Conservation (phyloP, 139 green algal genomes). For the Haematococcus lacustris region DNA sequence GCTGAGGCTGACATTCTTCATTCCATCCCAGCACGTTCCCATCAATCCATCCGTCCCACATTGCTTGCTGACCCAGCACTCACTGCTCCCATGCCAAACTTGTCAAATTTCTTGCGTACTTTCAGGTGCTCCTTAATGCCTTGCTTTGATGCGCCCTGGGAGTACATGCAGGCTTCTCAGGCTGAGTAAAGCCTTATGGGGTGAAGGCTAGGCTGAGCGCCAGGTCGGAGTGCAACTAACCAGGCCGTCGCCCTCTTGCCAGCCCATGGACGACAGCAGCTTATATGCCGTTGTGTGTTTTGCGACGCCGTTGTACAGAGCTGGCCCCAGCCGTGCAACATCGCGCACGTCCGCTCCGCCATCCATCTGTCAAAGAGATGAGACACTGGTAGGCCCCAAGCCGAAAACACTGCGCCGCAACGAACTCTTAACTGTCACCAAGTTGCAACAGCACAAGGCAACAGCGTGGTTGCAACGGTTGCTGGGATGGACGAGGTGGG, state of each 20-base stretch:
- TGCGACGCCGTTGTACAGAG: conserved; percentile 48
- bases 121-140: conserved; percentile 78
- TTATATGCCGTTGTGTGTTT: conserved; percentile 67
- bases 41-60: no score
- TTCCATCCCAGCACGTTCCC: no score
- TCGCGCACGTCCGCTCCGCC: not conserved
- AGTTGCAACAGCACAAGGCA: not conserved
- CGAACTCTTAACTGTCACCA: not conserved
- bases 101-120: conserved; percentile 82
- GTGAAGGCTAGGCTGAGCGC: not conserved
- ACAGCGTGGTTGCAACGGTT: not conserved
- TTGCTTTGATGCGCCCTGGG: conserved; percentile 67
- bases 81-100: conserved; percentile 65
- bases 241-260: conserved; percentile 78
- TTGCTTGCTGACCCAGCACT: no score
- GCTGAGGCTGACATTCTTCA: no score
- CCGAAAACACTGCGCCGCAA: not conserved
- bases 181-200: no score
- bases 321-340: not conserved
- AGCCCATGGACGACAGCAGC: conserved; percentile 69
- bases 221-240: conserved; percentile 13
- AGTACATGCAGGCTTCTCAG: no score
- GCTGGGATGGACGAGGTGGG: not conserved
- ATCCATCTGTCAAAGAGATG: not conserved
- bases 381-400: not conserved